Base-by-base conservation (phyloP, 176 grass and related monocot genomes). In the Paspalum notatum region DNA sequence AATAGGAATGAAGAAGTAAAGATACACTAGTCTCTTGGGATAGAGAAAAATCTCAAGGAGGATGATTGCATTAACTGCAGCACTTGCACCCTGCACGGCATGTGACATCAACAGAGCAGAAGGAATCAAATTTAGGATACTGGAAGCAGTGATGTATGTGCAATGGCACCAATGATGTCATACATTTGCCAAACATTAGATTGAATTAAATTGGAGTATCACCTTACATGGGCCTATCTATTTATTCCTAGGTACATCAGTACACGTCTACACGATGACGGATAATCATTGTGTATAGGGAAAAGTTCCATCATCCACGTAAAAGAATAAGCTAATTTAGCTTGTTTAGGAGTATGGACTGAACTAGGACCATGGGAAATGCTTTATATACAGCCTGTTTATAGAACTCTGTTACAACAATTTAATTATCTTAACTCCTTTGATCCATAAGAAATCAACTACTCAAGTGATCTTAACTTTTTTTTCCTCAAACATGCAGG, bases 1-100 rank as follows among this genome's bases (percentile, higher is more conserved):
- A 70, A 98, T 73, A 67, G 92, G 92, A 84, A 98, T 41, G 5
- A 98, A 3, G 11, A 91, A 81, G 60, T 98, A 95, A 72, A 98
- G 58, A 76, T 98, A 95, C 57, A 93, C 41, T 37, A 93, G 75
- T 68, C 81, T 81, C 79, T 85, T 98, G 6, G 95, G 95, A 69
- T 87, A 61, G 48, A 98, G 84, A 81, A 98, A 98, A 53, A 98
- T 89, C 38, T 91, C 43, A 63, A 98, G 87, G 83, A 98, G 89
- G 77, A 98, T 82, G 71, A 79, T 61, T 52, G 95, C 92, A 93
- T 98, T 95, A 62, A 90, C 95, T 77, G 95, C 92, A 47, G 84
- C 92, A 86, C 95, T 98, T 93, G 90, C 95, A 79, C 88, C 92
- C 95, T 98, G 87, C 66, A 75, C 86, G 27, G 51, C 79, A 83